Evolutionary conservation across 306 rosid species (phyloP), one percentile per base, ranked within the genome.

Genomic region (Castanea crenata): DNA sequence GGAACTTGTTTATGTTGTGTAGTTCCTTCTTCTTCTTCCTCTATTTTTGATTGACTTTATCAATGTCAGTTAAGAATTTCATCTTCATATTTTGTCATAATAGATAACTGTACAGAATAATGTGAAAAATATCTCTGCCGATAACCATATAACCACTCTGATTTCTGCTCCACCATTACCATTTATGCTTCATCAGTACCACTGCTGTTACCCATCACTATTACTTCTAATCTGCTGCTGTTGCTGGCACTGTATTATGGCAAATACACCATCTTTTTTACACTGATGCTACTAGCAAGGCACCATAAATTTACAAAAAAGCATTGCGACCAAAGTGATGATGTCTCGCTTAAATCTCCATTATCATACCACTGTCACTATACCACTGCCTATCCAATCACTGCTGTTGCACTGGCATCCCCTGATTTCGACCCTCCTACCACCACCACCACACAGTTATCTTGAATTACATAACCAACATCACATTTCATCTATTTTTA

Each of bases 51-150:
- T 67, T 67, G 18, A 35, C 72, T 31, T 9, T 35, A 5, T 27
- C 67, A 76, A 64, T 84, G 73, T 23, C 55, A 38, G 69, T 31
- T 18, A 34, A 44, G 65, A 71, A 58, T 56, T 76, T 76, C 49
- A 69, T 72, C 55, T 73, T 16, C 69, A 58, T 69, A 67, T 19
- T 27, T 32, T 34, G 5, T 18, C 52, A 32, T 67, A 4, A 34
- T 67, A 8, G 25, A 9, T 32, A n/a, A 35, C 52, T 34, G 3
- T 18, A 8, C 15, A 34, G 16, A 8, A 3, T 9, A 67, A 67
- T 16, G 72, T 19, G 52, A 11, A 67, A 67, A 32, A 67, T 4
- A 18, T 18, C 12, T 32, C 72, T 32, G 46, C 27, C n/a, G 8
- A 18, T 19, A 67, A 13, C 18, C 65, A 59, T 59, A 59, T 7